A percentile compares a stretch with the other conserved stretches of the same genome.
These are phyloP conservation scores for Beauveria caledonica DNA, from an alignment of 2,329 filamentous ascomycete genomes.

Conservation along the genomic window DNA sequence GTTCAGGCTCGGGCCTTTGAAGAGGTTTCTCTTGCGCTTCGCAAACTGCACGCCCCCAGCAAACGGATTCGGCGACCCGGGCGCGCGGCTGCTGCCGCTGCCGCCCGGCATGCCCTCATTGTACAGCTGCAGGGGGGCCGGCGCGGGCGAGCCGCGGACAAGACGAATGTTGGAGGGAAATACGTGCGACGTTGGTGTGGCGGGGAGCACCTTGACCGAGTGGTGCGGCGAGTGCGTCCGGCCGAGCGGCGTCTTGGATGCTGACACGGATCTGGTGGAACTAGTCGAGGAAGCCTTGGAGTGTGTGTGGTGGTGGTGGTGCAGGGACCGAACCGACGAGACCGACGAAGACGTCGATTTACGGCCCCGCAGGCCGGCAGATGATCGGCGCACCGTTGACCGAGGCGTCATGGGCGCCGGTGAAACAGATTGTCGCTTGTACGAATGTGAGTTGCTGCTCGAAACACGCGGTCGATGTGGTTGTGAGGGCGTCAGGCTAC, in stretches of 20 bases:
- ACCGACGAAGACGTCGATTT: constrained; percentile 96
- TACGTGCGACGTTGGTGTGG: constrained; percentile 64
- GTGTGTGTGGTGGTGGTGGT: constrained; percentile 77
- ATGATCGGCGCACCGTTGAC: constrained; percentile 75
- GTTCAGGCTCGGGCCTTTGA: constrained; percentile 69
- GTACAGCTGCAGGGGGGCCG: constrained; percentile 37
- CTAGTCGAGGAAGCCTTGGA: constrained; percentile 93
- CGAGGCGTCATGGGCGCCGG: constrained; percentile 84
- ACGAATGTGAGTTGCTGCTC: constrained; percentile 29
- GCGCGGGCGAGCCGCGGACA: constrained; percentile 52
- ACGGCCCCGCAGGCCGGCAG: constrained; percentile 73
- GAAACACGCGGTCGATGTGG: constrained; percentile 23
- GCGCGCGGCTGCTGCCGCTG: constrained; percentile 25
- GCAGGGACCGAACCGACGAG: constrained; percentile 85
- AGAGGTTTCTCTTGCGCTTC: constrained; percentile 70
- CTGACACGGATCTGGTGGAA: constrained; percentile 65
- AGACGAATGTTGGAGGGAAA: constrained; percentile 85
- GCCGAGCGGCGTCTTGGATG: constrained; percentile 57
- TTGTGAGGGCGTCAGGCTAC: constrained; percentile 21
- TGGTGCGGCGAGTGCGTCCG: constrained; percentile 71
- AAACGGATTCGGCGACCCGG: constrained; percentile 50
- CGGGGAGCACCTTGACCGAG: constrained; percentile 90
- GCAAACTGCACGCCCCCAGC: constrained; percentile 64
- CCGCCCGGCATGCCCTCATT: constrained; percentile 49
- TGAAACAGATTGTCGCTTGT: constrained; percentile 72